phyloP scores from a whole-genome alignment of 2,329 filamentous ascomycete genomes.

The Trichocomaceae sp. region DNA sequence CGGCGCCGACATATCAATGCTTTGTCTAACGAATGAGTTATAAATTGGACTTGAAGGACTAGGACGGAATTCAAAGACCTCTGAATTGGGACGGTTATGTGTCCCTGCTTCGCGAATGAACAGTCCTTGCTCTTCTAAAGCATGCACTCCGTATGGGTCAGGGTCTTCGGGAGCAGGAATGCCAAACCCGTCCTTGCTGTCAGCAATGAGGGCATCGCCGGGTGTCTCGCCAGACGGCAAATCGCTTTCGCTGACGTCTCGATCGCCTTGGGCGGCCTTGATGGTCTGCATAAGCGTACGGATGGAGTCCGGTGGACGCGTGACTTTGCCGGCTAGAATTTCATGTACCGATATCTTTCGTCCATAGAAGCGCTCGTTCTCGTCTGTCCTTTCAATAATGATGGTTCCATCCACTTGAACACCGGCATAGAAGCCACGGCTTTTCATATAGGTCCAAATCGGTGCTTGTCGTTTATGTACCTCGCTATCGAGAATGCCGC shows the following conservation, averaged over 20 bases:
- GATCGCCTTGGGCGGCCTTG: conserved; percentile 78
- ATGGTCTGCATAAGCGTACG: conserved; percentile 70
- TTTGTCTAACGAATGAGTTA: conserved; percentile 56
- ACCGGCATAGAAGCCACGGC: conserved; percentile 78
- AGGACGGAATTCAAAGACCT: conserved; percentile 75
- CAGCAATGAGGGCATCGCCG: conserved; percentile 59
- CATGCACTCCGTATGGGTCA: conserved; percentile 84
- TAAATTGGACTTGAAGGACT: conserved; percentile 65
- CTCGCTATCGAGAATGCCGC: conserved; percentile 64
- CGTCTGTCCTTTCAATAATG: conserved; percentile 76
- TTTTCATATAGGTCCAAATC: conserved; percentile 82
- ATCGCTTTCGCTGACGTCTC: conserved; percentile 62
- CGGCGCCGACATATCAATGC: conserved; percentile 55
- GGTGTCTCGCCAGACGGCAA: conserved; percentile 64
- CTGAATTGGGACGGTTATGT: conserved; percentile 64
- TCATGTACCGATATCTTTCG: conserved; percentile 56
- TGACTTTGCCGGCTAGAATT: conserved; percentile 57
- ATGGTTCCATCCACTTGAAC: conserved; percentile 82
- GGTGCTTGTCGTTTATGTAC: conserved; percentile 63
- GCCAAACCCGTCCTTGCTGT: conserved; percentile 55
- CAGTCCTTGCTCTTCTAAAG: conserved; percentile 74
- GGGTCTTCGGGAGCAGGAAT: conserved; percentile 74
- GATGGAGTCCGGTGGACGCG: conserved; percentile 50
- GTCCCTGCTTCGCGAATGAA: conserved; percentile 88
- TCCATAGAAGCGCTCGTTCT: conserved; percentile 81